Evolutionary conservation across 148 eudicot genomes (phyloP).

Genomic region (Cornus controversa): DNA sequence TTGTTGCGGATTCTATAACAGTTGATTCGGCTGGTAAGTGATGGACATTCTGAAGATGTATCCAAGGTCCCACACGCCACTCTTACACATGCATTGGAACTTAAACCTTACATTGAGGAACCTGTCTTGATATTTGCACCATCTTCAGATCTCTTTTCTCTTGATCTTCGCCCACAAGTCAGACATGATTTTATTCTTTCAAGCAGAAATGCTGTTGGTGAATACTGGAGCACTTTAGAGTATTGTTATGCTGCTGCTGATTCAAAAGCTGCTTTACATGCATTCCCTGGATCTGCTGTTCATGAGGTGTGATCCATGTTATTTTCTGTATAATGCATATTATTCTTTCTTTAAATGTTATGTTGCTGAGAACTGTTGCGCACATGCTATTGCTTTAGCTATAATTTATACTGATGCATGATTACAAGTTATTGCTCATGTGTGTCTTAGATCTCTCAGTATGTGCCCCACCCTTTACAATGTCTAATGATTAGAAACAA

Average conservation of each 20-base stretch:
- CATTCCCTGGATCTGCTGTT: constrained; percentile 91
- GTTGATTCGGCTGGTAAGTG: constrained; percentile 78
- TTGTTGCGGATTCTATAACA: constrained; percentile 26
- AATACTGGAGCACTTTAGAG: constrained; percentile 94
- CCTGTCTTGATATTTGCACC: constrained; percentile 51
- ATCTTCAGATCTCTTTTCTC: constrained; percentile 40
- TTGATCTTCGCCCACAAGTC: constrained; percentile 81
- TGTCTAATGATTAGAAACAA: neutral
- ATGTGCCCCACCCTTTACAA: constrained; percentile 1
- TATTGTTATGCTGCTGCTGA: constrained; percentile 90
- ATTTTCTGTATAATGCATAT: neutral
- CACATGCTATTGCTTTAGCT: neutral
- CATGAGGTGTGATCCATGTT: constrained; percentile 52
- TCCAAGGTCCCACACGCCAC: constrained; percentile 49
- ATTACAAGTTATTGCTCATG: neutral
- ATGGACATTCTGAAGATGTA: constrained; percentile 49
- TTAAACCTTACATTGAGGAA: constrained; percentile 94
- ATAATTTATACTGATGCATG: neutral
- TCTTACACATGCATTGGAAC: constrained; percentile 75
- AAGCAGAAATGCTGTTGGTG: constrained; percentile 76
- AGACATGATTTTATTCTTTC: constrained; percentile 91
- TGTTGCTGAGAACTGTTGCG: neutral
- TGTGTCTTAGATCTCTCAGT: neutral
- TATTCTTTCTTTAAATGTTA: constrained; percentile 3
- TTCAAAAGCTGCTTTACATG: constrained; percentile 80